Percentiles rank a stretch among this genome's conserved stretches.
Evolutionary conservation across 768 basidiomycete species (phyloP).

Genomic region (Pulveroboletus sp.): DNA sequence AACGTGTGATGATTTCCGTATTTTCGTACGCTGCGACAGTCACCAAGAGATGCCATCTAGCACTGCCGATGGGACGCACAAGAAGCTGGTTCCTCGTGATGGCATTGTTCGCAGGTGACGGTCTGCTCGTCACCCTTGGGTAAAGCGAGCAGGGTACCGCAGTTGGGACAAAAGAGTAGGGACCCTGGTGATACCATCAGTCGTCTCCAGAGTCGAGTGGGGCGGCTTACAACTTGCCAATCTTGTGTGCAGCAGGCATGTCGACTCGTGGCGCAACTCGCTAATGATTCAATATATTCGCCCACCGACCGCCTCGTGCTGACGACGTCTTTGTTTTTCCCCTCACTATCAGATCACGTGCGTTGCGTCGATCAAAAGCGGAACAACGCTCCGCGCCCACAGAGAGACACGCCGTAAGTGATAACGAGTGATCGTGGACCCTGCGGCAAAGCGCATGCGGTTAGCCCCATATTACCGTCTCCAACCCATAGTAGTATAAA

Average conservation of each 20-base stretch:
- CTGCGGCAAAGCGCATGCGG: slow-evolving; percentile 14
- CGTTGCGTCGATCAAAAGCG: slow-evolving; percentile 15
- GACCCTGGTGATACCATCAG: slow-evolving; percentile 53
- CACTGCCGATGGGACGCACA: slow-evolving; percentile 53
- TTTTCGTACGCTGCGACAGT: slow-evolving; percentile 77
- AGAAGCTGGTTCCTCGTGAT: slow-evolving; percentile 77
- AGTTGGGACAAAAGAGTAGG: slow-evolving; percentile 89
- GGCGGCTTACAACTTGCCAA: slow-evolving; percentile 36
- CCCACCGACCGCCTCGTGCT: slow-evolving; percentile 11
- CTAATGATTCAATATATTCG: slow-evolving; percentile 1
- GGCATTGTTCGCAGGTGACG: slow-evolving; percentile 89
- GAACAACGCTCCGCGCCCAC: slow-evolving; percentile 24
- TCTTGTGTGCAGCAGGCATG: slow-evolving; percentile 42
- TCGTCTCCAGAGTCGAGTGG: background rate
- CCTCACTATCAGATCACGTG: slow-evolving; percentile 18
- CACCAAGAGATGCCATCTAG: background rate
- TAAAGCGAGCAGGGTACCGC: slow-evolving; percentile 83
- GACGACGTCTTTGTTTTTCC: slow-evolving; percentile 12
- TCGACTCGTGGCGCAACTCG: background rate
- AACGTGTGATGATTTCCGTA: slow-evolving; percentile 82
- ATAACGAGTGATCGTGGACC: background rate
- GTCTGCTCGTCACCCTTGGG: slow-evolving; percentile 69
- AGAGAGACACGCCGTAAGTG: slow-evolving; percentile 1
- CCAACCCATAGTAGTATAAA: slow-evolving; percentile 16
- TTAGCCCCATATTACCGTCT: background rate